Conservation (phyloP, 257 asterid species). For the Solanum raphanifolium region DNA sequence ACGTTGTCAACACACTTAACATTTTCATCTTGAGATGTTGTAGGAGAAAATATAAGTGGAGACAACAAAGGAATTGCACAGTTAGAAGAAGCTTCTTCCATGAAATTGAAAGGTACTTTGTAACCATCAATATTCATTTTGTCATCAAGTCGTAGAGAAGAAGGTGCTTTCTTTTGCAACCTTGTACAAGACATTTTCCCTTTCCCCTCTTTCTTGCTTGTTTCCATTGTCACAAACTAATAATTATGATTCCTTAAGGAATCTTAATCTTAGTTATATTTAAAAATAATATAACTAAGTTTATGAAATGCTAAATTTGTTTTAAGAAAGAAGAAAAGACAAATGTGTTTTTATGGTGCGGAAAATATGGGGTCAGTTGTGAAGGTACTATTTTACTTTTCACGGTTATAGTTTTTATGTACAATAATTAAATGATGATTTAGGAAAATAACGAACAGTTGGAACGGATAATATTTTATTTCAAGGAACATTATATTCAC, state of each 20-base stretch:
- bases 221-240: background rate
- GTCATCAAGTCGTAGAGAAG: slow-evolving; percentile 4
- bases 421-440: background rate
- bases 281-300: background rate
- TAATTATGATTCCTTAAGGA: background rate
- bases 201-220: background rate
- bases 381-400: background rate
- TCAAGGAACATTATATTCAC: background rate
- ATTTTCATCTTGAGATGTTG: background rate
- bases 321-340: background rate
- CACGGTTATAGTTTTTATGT: background rate
- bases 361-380: slow-evolving; percentile 11
- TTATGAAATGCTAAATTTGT: background rate
- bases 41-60: slow-evolving; percentile 3
- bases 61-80: slow-evolving; percentile 16
- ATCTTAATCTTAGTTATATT: background rate
- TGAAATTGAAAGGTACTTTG: background rate
- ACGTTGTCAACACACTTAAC: background rate
- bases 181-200: slow-evolving; percentile 6
- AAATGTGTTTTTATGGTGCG: slow-evolving; percentile 9
- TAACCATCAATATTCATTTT: background rate
- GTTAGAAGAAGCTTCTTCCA: slow-evolving; percentile 10
- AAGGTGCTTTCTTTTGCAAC: slow-evolving; percentile 23
- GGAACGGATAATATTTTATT: background rate
- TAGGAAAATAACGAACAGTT: background rate